These are phyloP conservation scores for Firmiana major DNA, from an alignment of 345 rosid genomes.

Conservation along the genomic window DNA sequence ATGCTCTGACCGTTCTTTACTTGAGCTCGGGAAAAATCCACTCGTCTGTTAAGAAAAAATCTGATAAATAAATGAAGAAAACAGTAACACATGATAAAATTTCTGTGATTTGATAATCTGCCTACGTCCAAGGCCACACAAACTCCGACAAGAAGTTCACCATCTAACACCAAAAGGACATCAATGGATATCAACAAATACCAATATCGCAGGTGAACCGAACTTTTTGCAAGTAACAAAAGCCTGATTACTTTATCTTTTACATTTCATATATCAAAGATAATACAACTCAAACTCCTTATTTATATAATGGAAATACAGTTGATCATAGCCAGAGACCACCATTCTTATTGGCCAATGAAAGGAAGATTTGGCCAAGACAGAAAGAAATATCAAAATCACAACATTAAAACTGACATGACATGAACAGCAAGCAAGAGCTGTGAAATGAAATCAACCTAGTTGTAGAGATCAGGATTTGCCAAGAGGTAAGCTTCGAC, in stretches of 20 bases:
- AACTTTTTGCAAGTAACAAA: not conserved
- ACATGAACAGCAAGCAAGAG: no score
- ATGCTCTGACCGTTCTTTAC: no score
- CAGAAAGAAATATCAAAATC: not conserved
- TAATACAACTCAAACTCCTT: not conserved
- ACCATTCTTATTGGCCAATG: not conserved
- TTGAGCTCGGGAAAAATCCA: no score
- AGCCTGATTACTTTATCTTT: not conserved
- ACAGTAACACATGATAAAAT: no score
- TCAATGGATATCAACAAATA: not conserved
- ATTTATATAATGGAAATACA: not conserved
- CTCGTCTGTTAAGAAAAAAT: no score
- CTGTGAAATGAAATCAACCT: not conserved
- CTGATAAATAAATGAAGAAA: no score
- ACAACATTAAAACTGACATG: not conserved
- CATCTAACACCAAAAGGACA: no score
- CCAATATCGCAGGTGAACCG: not conserved
- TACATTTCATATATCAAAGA: not conserved
- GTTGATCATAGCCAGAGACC: not conserved
- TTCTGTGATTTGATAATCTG: no score
- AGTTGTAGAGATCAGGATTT: slow-evolving; percentile 19
- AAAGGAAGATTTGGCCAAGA: no score
- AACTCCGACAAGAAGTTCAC: no score
- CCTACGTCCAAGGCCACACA: no score
- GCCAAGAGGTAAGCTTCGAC: slow-evolving; percentile 27